Evolutionary conservation across 352 stramenopile genomes (phyloP).

Genomic region (Globisporangium barbulae): DNA sequence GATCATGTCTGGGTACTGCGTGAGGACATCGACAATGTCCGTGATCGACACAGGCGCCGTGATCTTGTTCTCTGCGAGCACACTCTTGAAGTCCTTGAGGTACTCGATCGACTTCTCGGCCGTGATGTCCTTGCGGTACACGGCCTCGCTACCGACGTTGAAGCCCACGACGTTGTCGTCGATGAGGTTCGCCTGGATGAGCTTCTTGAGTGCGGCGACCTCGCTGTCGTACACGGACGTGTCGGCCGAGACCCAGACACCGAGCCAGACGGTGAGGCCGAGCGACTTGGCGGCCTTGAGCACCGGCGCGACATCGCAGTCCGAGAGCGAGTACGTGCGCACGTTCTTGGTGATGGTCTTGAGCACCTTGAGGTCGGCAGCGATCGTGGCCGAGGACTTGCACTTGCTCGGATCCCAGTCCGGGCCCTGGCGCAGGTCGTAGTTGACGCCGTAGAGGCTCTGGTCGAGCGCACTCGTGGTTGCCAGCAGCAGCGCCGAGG

Average conservation of each 20-base stretch:
- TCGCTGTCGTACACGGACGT: slow-evolving; percentile 61
- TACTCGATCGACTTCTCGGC: slow-evolving; percentile 66
- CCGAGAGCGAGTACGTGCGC: slow-evolving; percentile 75
- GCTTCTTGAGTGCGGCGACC: slow-evolving; percentile 54
- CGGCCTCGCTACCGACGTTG: slow-evolving; percentile 79
- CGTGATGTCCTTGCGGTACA: slow-evolving; percentile 79
- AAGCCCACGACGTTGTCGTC: slow-evolving; percentile 81
- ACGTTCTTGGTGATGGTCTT: slow-evolving; percentile 66
- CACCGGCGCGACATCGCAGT: slow-evolving; percentile 73
- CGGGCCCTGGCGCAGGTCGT: slow-evolving; percentile 70
- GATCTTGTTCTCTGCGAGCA: slow-evolving; percentile 57
- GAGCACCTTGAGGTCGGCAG: slow-evolving; percentile 65
- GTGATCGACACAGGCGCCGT: slow-evolving; percentile 67
- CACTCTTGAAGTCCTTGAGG: slow-evolving; percentile 70
- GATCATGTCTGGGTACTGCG: slow-evolving; percentile 75
- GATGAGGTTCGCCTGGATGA: slow-evolving; percentile 56
- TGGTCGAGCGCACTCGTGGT: slow-evolving; percentile 57
- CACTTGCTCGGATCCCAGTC: slow-evolving; percentile 81
- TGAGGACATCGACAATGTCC: slow-evolving; percentile 78
- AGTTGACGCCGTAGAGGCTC: slow-evolving; percentile 81
- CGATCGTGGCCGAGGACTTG: slow-evolving; percentile 64
- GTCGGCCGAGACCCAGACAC: slow-evolving; percentile 79
- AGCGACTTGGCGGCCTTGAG: slow-evolving; percentile 65
- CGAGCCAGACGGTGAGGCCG: slow-evolving; percentile 73
- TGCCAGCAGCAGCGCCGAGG: slow-evolving; percentile 29